phyloP scores from a whole-genome alignment of 139 green algal genomes.

The Tetradesmus lagerheimii region DNA sequence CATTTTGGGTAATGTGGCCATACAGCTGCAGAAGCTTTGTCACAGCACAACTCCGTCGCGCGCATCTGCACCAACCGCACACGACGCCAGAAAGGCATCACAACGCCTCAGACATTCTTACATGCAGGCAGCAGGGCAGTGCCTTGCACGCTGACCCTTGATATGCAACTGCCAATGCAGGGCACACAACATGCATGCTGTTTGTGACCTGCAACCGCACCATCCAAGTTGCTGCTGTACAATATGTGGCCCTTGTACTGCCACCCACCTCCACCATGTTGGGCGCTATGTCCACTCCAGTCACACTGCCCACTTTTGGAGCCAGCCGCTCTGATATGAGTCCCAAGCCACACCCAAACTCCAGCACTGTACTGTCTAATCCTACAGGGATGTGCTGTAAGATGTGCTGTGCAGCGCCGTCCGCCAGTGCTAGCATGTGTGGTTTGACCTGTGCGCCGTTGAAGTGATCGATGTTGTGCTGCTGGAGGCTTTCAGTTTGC shows the following conservation, averaged over 20 bases:
- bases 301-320: background rate
- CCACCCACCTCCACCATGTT: background rate
- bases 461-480: background rate
- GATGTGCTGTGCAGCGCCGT: background rate
- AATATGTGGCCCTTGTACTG: background rate
- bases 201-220: too few species aligned
- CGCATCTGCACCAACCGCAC: too few species aligned
- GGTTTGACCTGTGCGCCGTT: background rate
- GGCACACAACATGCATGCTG: too few species aligned
- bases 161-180: too few species aligned
- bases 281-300: constrained; percentile 8
- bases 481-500: background rate
- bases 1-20: too few species aligned
- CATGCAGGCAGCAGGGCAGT: too few species aligned
- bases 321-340: constrained; percentile 21
- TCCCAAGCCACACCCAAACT: constrained; percentile 7
- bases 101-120: too few species aligned
- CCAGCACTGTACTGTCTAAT: background rate
- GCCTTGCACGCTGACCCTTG: too few species aligned
- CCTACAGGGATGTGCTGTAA: background rate
- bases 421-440: constrained; percentile 1
- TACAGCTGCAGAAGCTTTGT: too few species aligned
- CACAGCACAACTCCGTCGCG: too few species aligned
- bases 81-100: too few species aligned
- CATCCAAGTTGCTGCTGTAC: background rate